Percentiles rank a stretch among this genome's conserved stretches.
Evolutionary conservation across 2,329 filamentous ascomycete species (phyloP).

Genomic region (Pseudogymnoascus sp.): DNA sequence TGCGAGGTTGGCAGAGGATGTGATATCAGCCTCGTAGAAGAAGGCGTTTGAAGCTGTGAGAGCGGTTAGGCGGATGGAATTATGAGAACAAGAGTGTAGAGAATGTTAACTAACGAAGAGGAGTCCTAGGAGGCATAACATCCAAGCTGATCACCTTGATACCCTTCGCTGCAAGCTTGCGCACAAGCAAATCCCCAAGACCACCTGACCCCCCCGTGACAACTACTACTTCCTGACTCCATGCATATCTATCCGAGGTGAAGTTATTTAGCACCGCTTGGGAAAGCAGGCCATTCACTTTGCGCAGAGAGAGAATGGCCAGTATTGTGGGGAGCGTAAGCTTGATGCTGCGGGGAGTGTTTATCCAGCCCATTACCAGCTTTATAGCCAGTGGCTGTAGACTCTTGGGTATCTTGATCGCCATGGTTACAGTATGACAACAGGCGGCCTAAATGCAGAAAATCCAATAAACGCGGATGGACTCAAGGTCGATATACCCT

Average conservation of each 20-base stretch:
- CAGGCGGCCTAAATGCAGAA: not conserved
- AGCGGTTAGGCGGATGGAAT: not conserved
- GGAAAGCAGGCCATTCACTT: constrained; percentile 43
- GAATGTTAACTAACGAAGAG: constrained; percentile 1
- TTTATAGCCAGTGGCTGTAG: constrained; percentile 2
- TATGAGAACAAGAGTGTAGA: not conserved
- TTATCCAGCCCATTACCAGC: not conserved
- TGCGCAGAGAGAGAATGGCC: constrained; percentile 19
- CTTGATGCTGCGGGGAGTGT: not conserved
- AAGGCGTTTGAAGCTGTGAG: constrained; percentile 42
- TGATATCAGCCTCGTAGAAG: constrained; percentile 62
- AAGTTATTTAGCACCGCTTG: constrained; percentile 41
- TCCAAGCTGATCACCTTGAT: constrained; percentile 65
- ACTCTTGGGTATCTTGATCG: not conserved
- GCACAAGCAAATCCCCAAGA: constrained; percentile 59
- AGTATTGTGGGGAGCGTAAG: not conserved
- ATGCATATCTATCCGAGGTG: constrained; percentile 47
- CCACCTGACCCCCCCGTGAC: constrained; percentile 69
- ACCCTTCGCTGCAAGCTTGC: constrained; percentile 51
- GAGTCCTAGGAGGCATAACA: constrained; percentile 37
- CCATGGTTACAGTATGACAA: not conserved
- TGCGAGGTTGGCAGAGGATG: constrained; percentile 44
- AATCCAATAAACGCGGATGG: not conserved
- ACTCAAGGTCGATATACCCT: not conserved
- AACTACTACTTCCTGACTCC: constrained; percentile 59